Evolutionary conservation across 2,329 filamentous ascomycete genomes (phyloP).

Genomic region (Fusarium sp.): DNA sequence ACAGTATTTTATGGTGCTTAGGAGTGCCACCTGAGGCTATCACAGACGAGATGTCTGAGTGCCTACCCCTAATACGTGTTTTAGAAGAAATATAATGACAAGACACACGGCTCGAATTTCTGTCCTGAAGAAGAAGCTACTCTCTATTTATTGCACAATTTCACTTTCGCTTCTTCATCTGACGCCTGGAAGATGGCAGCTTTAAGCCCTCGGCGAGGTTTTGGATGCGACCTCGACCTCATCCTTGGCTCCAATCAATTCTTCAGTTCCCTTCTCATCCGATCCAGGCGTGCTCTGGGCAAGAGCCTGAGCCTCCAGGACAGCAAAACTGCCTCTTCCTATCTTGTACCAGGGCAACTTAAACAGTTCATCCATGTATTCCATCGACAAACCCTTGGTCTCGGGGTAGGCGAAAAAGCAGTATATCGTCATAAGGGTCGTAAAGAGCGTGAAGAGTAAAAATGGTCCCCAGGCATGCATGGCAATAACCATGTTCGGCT

Average conservation of each 20-base stretch:
- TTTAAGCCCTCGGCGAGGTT: background rate
- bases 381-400: conserved; percentile 21
- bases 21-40: background rate
- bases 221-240: conserved; percentile 2
- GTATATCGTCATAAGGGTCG: conserved; percentile 9
- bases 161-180: background rate
- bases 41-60: background rate
- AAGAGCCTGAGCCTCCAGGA: background rate
- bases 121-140: background rate
- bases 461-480: conserved; percentile 26
- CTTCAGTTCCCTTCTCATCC: background rate
- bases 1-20: background rate
- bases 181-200: background rate
- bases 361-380: conserved; percentile 24
- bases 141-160: background rate
- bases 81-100: background rate
- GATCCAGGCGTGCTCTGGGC: background rate
- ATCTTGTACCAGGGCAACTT: conserved; percentile 23
- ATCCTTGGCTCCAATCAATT: background rate
- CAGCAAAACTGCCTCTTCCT: conserved; percentile 10
- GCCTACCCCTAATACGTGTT: background rate
- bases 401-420: conserved; percentile 22
- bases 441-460: conserved; percentile 12
- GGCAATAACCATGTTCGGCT: conserved; percentile 26
- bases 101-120: background rate